Conservation (phyloP, 2,329 filamentous ascomycete species). For the Alternaria sp. region DNA sequence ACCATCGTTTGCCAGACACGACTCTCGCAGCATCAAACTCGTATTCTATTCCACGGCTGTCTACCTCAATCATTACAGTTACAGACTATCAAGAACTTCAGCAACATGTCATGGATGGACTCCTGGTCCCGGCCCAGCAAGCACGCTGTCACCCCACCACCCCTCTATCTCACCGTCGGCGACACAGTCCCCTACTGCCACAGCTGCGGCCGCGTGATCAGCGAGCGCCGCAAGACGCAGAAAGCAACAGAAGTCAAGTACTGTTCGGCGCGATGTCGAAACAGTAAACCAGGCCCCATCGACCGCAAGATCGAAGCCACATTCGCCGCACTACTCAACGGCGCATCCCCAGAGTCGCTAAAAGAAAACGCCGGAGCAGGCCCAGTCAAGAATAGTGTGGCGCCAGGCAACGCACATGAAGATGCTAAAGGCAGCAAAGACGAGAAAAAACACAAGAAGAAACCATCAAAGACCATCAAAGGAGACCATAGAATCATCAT, state of each 20-base stretch:
- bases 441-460: constrained; percentile 40
- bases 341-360: constrained; percentile 38
- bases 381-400: not conserved
- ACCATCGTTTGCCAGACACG: constrained; percentile 1
- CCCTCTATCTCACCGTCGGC: constrained; percentile 62
- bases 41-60: not conserved
- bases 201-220: constrained; percentile 65
- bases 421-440: constrained; percentile 10
- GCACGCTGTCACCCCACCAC: constrained; percentile 58
- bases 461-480: constrained; percentile 50
- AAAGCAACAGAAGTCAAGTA: constrained; percentile 59
- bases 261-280: constrained; percentile 65
- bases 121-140: constrained; percentile 58
- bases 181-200: constrained; percentile 64
- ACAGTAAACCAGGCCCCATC: constrained; percentile 59
- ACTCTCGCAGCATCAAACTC: not conserved
- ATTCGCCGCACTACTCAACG: constrained; percentile 57
- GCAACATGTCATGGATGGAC: constrained; percentile 61
- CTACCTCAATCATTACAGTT: not conserved
- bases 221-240: constrained; percentile 49
- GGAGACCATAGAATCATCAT: constrained; percentile 62
- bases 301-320: constrained; percentile 63
- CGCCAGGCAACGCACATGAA: constrained; percentile 3
- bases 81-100: constrained; percentile 7
- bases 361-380: constrained; percentile 29